Percentiles rank a stretch among this genome's conserved stretches.
phyloP scores from a whole-genome alignment of 1,139 yeast species.

The Pichia sp. region DNA sequence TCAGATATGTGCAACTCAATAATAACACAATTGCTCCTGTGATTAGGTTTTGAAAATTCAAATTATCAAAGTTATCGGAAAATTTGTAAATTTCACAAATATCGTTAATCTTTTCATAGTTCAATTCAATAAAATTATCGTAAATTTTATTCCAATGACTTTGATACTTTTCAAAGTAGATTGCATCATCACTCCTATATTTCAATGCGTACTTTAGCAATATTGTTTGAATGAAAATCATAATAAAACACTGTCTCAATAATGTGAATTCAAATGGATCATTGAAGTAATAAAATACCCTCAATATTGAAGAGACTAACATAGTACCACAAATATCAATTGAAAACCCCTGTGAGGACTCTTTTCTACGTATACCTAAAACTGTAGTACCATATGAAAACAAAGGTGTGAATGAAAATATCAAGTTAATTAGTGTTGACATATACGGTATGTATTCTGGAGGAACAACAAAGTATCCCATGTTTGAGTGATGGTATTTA shows the following conservation, averaged over 20 bases:
- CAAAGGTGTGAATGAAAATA: conserved; percentile 69
- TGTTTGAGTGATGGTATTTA: too few relatives aligned
- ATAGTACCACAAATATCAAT: conserved; percentile 87
- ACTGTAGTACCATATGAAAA: conserved; percentile 84
- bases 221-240: conserved; percentile 67
- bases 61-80: conserved; percentile 1
- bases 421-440: conserved; percentile 37
- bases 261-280: conserved; percentile 74
- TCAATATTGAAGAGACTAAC: conserved; percentile 68
- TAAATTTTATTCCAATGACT: conserved; percentile 19
- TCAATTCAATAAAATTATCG: conserved; percentile 16
- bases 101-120: conserved; percentile 12
- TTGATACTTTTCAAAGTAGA: conserved; percentile 33
- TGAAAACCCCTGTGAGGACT: conserved; percentile 73
- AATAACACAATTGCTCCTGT: conserved; percentile 9
- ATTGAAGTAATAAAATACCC: conserved; percentile 70
- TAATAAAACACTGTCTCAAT: conserved; percentile 67
- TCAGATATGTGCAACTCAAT: conserved; percentile 11
- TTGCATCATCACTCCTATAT: conserved; percentile 47
- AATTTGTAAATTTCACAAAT: conserved; percentile 11
- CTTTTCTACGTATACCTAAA: conserved; percentile 53
- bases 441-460: conserved; percentile 41
- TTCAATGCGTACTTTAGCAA: conserved; percentile 56
- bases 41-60: background rate
- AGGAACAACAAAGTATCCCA: conserved; percentile 31